Percentiles rank a stretch among this genome's conserved stretches.
These are phyloP conservation scores for Endogone sp. DNA, from an alignment of 192 early-diverging fungal species.

Conservation along the genomic window DNA sequence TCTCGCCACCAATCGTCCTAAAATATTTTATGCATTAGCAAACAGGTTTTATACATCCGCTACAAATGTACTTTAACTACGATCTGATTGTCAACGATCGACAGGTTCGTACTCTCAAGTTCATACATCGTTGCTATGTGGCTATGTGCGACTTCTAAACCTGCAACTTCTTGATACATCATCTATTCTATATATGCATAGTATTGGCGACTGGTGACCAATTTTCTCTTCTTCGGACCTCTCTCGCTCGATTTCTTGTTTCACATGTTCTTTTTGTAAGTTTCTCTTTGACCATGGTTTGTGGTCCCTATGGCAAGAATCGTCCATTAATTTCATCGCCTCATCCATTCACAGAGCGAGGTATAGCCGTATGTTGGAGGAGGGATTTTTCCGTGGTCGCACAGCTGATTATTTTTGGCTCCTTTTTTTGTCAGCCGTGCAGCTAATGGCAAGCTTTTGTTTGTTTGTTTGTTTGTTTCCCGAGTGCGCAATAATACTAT, in stretches of 20 bases:
- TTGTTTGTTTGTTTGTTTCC: background rate
- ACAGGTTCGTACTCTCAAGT: constrained; percentile 65
- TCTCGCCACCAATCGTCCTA: too few relatives aligned
- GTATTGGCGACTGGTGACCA: constrained; percentile 91
- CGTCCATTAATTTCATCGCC: background rate
- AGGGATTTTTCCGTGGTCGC: constrained; percentile 85
- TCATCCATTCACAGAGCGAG: constrained; percentile 46
- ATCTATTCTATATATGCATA: too few relatives aligned
- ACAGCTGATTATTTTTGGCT: constrained; percentile 94
- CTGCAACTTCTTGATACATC: too few relatives aligned
- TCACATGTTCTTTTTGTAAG: constrained; percentile 87
- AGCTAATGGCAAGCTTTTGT: constrained; percentile 42
- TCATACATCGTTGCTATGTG: too few relatives aligned
- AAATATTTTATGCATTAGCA: constrained; percentile 57
- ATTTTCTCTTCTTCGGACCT: constrained; percentile 91
- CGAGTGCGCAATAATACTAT: too few relatives aligned
- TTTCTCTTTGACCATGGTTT: background rate
- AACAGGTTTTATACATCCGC: constrained; percentile 72
- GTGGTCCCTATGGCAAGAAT: background rate
- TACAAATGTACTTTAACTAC: constrained; percentile 82
- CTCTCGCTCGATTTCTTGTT: constrained; percentile 90
- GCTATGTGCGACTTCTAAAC: too few relatives aligned
- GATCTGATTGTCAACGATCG: constrained; percentile 61
- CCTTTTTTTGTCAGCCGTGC: constrained; percentile 63
- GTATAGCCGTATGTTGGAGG: constrained; percentile 91